Base-by-base conservation (phyloP, 2,329 filamentous ascomycete species). In the Hypoxylon rubiginosum region DNA sequence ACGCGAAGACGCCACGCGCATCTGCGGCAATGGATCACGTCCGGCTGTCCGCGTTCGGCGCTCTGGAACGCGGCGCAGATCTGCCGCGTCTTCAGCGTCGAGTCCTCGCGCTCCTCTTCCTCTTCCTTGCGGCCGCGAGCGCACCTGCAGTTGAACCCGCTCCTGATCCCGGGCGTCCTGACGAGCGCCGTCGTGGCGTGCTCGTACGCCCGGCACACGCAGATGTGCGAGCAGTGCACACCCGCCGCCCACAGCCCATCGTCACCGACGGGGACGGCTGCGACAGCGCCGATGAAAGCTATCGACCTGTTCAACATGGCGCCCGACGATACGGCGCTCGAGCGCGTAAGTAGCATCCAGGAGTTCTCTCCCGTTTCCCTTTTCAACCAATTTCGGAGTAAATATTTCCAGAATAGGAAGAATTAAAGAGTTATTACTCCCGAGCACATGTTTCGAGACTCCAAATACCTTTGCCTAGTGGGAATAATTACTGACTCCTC, bases 31-130 rank as follows among this genome's bases (percentile, higher is more conserved):
- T 73, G 72, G 72, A 48, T 68, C 7, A n/a, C 9, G 8, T 65
- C 71, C 1, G 57, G 58, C 10, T 55, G 66, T 15, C 65, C 69
- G 7, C 70, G 72, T 1, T 8, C 54, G 0, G 71, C 71, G 10
- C 59, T 73, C 2, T 73, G 71, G 69, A 62, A 66, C 54, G 66
- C 69, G 19, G 68, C 72, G 13, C 71, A 71, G 13, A 68, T 74
- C 15, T 67, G 69, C 39, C 69, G 72, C 7, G 66, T 73, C 9
- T 67, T 62, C 4, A 34, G 57, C 15, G 46, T 71, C 36, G 66
- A 68, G n/a, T 53, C 58, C 17, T 24, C 62, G 24, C 30, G 11
- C 17, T 24, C 36, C 36, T 52, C 30, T 30, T 34, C 54, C 24
- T 45, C 15, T 3, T 5, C 24, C n/a, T n/a, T n/a, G 4, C 50